Evolutionary conservation across 768 basidiomycete species (phyloP).

Genomic region (Mycena latifolia): DNA sequence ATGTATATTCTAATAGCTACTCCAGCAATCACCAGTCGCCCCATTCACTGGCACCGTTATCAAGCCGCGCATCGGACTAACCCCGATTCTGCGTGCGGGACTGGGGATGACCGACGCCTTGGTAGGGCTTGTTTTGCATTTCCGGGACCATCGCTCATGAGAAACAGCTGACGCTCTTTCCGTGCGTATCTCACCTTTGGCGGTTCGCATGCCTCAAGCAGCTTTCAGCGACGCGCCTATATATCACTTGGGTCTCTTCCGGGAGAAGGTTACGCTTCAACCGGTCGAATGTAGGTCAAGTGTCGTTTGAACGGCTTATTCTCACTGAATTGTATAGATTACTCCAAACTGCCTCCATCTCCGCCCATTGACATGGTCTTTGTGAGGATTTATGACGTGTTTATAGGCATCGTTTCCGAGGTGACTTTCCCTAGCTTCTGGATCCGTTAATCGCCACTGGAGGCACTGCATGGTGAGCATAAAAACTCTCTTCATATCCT

Average conservation of each 20-base stretch:
- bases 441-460: conserved; percentile 97
- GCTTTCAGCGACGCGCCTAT: conserved; percentile 78
- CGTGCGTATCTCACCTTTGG: conserved; percentile 59
- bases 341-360: conserved; percentile 86
- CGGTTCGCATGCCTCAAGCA: conserved; percentile 4
- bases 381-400: conserved; percentile 27
- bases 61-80: conserved; percentile 84
- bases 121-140: conserved; percentile 44
- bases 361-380: conserved; percentile 88
- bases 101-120: conserved; percentile 94
- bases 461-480: conserved; percentile 74
- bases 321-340: conserved; percentile 62
- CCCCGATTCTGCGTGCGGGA: conserved; percentile 94
- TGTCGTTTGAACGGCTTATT: neutral
- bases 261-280: conserved; percentile 88
- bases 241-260: conserved; percentile 90
- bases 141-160: conserved; percentile 12
- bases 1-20: conserved; percentile 13
- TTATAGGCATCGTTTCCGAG: neutral
- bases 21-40: conserved; percentile 82
- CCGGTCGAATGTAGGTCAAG: conserved; percentile 86
- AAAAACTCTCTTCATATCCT: too few relatives aligned
- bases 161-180: conserved; percentile 78
- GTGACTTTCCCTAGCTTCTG: conserved; percentile 56
- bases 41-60: conserved; percentile 82